These are phyloP conservation scores for Suillus lakei DNA, from an alignment of 768 basidiomycete species.

Conservation along the genomic window DNA sequence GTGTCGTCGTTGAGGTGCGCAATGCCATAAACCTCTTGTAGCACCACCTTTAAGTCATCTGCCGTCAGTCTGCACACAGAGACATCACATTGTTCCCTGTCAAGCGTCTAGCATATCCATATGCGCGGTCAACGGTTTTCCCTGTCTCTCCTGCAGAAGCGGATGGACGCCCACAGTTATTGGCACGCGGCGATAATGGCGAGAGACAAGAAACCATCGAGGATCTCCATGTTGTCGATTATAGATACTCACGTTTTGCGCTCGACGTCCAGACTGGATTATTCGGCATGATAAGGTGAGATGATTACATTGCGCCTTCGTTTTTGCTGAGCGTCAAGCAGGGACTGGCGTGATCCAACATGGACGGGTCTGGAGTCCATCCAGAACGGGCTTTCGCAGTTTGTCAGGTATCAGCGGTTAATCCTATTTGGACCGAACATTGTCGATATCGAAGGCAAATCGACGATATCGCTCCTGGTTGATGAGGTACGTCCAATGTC, in stretches of 20 bases:
- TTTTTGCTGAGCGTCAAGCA: constrained; percentile 35
- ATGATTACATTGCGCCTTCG: constrained; percentile 7
- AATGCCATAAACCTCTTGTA: constrained; percentile 4
- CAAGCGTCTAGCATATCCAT: constrained; percentile 70
- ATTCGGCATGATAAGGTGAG: constrained; percentile 81
- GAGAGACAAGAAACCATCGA: constrained; percentile 45
- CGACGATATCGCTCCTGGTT: constrained; percentile 73
- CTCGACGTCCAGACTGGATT: constrained; percentile 83
- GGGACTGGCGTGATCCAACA: constrained; percentile 87
- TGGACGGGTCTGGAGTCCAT: constrained; percentile 70
- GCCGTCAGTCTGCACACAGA: constrained; percentile 75
- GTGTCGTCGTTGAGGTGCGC: constrained; percentile 90
- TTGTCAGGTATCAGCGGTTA: constrained; percentile 64
- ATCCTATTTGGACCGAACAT: constrained; percentile 83
- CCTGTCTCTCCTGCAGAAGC: constrained; percentile 41
- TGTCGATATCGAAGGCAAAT: constrained; percentile 91
- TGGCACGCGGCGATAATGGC: constrained; percentile 35
- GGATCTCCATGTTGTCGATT: constrained; percentile 76
- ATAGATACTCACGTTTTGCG: constrained; percentile 91
- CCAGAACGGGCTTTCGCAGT: constrained; percentile 63
- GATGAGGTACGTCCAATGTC: constrained; percentile 75
- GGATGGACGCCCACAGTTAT: constrained; percentile 29
- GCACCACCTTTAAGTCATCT: neutral
- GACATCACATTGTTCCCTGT: constrained; percentile 81
- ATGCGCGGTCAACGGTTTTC: constrained; percentile 83